Conservation (phyloP, 108 stramenopile species). For the Thalassiosira profunda region DNA sequence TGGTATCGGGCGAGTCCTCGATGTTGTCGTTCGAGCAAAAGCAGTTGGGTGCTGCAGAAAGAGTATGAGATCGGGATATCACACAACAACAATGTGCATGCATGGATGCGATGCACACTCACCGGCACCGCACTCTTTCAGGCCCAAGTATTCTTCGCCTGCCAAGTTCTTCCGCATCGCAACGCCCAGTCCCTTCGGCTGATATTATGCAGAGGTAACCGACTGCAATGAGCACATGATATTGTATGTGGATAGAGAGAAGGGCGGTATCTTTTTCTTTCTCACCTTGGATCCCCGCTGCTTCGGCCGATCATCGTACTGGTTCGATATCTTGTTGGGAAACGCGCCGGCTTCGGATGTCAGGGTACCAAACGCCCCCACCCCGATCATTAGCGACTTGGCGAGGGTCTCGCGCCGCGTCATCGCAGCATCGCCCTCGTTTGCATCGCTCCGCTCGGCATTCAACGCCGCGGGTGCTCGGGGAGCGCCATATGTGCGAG, state of each 20-base stretch:
- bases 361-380: neutral
- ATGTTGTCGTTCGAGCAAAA: constrained; percentile 78
- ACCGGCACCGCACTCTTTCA: constrained; percentile 77
- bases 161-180: constrained; percentile 58
- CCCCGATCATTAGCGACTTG: constrained; percentile 8
- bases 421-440: neutral
- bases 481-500: too few relatives aligned
- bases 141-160: constrained; percentile 75
- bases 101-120: too few relatives aligned
- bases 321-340: constrained; percentile 76
- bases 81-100: too few relatives aligned
- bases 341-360: constrained; percentile 51
- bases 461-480: too few relatives aligned
- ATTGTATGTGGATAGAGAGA: neutral
- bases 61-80: too few relatives aligned
- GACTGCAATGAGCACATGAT: neutral
- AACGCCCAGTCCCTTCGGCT: constrained; percentile 83
- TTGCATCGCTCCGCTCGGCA: neutral
- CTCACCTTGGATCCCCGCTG: constrained; percentile 63
- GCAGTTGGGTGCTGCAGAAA: constrained; percentile 75
- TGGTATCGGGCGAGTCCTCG: constrained; percentile 74
- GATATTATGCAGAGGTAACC: neutral
- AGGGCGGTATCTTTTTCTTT: neutral
- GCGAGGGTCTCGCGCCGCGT: constrained; percentile 27
- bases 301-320: constrained; percentile 90